Evolutionary conservation across 805 yeast genomes (phyloP).

Genomic region (Suhomyces prunicola): DNA sequence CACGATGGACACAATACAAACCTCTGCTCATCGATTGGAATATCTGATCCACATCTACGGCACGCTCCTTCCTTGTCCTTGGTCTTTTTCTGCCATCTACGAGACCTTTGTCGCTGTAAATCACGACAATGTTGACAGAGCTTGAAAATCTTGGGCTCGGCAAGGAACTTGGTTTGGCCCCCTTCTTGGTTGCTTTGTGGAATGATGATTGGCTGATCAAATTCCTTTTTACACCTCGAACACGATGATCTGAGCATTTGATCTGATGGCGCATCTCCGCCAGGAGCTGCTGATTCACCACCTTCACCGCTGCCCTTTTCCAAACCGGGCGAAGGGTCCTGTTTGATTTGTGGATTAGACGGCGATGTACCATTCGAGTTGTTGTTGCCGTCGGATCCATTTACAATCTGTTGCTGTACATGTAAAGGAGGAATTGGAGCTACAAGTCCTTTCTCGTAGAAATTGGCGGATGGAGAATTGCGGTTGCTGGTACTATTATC

Average conservation of each 20-base stretch:
- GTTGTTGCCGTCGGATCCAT: conserved; percentile 9
- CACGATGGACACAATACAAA: conserved; percentile 62
- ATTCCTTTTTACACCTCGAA: conserved; percentile 58
- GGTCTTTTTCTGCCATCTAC: conserved; percentile 64
- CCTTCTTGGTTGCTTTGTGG: conserved; percentile 22
- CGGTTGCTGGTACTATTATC: conserved; percentile 3
- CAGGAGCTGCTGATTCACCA: not conserved
- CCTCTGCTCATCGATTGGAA: conserved; percentile 48
- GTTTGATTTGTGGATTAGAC: not conserved
- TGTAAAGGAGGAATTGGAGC: conserved; percentile 42
- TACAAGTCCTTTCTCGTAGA: conserved; percentile 18
- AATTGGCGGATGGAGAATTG: conserved; percentile 2
- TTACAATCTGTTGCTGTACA: conserved; percentile 38
- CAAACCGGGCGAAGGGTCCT: conserved; percentile 8
- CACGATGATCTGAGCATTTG: conserved; percentile 32
- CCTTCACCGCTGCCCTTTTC: conserved; percentile 1
- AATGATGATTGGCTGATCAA: conserved; percentile 42
- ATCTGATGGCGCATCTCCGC: conserved; percentile 3
- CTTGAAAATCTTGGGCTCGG: conserved; percentile 45
- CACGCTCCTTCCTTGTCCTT: conserved; percentile 61
- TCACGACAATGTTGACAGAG: conserved; percentile 65
- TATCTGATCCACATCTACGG: conserved; percentile 57
- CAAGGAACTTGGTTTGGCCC: conserved; percentile 26
- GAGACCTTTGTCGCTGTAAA: conserved; percentile 57
- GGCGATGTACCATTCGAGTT: conserved; percentile 2